Percentiles rank a stretch among this genome's conserved stretches.
These are phyloP conservation scores for Venturia pyrina DNA, from an alignment of 2,329 filamentous ascomycete genomes.

Conservation along the genomic window DNA sequence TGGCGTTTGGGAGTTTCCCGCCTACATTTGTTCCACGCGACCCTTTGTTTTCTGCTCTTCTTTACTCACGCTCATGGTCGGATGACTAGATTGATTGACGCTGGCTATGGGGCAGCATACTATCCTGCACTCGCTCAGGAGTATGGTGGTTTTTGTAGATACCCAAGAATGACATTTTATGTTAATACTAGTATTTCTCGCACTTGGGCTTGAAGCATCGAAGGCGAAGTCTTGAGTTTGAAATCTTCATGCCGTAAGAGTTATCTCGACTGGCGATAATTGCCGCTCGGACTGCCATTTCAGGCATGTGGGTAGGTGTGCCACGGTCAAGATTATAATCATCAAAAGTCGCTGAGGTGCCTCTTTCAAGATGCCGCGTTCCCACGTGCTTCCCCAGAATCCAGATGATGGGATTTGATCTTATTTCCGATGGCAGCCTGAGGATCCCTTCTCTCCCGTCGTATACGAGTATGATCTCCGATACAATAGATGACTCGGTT, in stretches of 20 bases:
- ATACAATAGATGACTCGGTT: background rate
- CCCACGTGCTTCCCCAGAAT: background rate
- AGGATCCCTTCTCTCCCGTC: no score
- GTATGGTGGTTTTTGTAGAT: background rate
- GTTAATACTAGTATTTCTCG: no score
- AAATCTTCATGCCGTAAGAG: no score
- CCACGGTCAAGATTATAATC: no score
- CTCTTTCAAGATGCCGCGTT: no score
- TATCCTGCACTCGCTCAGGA: background rate
- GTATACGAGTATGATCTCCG: background rate
- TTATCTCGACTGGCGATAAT: no score
- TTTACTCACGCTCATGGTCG: background rate
- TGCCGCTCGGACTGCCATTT: no score
- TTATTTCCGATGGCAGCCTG: background rate
- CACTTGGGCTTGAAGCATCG: no score
- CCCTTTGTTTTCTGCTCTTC: background rate
- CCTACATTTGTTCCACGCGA: background rate
- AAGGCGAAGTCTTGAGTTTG: no score
- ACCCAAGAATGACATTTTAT: background rate
- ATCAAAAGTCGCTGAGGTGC: no score
- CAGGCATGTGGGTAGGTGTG: no score
- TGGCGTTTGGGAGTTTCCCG: background rate
- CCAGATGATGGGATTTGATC: background rate
- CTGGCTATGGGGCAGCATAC: background rate
- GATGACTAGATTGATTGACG: background rate